Evolutionary conservation across 371 early-diverging fungal genomes (phyloP), one percentile per base, ranked within the genome.

Genomic region (Vairimorpha ceranae): DNA sequence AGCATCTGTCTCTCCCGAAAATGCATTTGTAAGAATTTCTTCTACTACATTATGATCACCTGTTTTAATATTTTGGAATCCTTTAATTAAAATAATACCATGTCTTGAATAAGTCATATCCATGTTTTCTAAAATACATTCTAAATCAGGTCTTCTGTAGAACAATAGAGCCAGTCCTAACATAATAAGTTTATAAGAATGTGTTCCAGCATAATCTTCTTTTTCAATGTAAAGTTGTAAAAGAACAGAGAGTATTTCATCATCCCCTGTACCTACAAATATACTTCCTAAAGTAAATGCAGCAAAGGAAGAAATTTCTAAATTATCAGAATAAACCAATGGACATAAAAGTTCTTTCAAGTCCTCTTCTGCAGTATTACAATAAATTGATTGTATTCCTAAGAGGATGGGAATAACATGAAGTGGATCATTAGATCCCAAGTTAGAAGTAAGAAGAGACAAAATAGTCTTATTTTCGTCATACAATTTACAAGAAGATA

Each of bases 151-250:
- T 29, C 67, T 72, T 27, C 63, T 66, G 25, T 76, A 75, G 65
- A 77, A 83, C 21, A 82, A 30, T 8, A 82, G 61, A 21, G 80
- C 56, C 7, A 83, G 21, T 15, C 82, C 84, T 10, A 83, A 71
- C 36, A 80, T 73, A 12, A 72, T 45, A 30, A 77, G 73, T 21
- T 67, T 77, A 27, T 69, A 72, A n/a, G 74, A 72, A 15, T 76
- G 70, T 30, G 73, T 33, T 0, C 65, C 69, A 21, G 30, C 25
- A n/a, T 66, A 19, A 14, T 71, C 71, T 29, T 30, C 67, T 54
- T 73, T 76, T 32, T 78, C 74, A 29, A 66, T 59, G 38, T 56
- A 78, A 15, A 73, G 61, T n/a, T 77, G 73, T 0, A 76, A 19
- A 36, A 81, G 41, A 8, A 76, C 17, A 23, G 76, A 63, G 29